Conservation (phyloP, 352 stramenopile species). For the Phytophthora fragariaefolia region DNA sequence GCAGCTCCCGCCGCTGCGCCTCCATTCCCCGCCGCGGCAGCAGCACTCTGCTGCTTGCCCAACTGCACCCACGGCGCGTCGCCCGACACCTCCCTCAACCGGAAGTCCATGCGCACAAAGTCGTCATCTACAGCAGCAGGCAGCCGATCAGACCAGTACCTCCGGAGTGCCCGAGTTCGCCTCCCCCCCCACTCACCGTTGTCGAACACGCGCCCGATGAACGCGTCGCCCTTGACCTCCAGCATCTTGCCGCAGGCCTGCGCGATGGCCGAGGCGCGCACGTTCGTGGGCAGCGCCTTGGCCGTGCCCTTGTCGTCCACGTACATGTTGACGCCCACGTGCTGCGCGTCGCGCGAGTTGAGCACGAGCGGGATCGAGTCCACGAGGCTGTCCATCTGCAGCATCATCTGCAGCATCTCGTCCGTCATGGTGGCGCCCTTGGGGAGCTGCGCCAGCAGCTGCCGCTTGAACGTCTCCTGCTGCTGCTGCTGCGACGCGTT, state of each 20-base stretch:
- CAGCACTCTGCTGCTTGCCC: slow-evolving; percentile 57
- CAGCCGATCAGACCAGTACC: background rate
- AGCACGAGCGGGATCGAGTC: slow-evolving; percentile 89
- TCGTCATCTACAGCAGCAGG: slow-evolving; percentile 84
- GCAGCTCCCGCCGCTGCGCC: slow-evolving; percentile 30
- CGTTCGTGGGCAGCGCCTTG: slow-evolving; percentile 81
- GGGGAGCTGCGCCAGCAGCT: slow-evolving; percentile 77
- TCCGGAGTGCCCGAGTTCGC: background rate
- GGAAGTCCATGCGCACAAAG: slow-evolving; percentile 86
- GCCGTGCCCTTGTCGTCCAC: slow-evolving; percentile 91
- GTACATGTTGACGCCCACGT: slow-evolving; percentile 91
- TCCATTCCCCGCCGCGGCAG: slow-evolving; percentile 34
- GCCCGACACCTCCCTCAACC: slow-evolving; percentile 64
- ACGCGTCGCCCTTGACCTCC: slow-evolving; percentile 87
- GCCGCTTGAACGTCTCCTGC: slow-evolving; percentile 83
- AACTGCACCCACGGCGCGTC: slow-evolving; percentile 75
- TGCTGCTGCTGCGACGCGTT: slow-evolving; percentile 53
- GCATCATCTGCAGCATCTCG: slow-evolving; percentile 87
- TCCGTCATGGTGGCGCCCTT: slow-evolving; percentile 66
- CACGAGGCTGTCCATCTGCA: slow-evolving; percentile 90
- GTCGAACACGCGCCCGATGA: slow-evolving; percentile 89
- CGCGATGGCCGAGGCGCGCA: slow-evolving; percentile 80
- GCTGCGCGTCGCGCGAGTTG: slow-evolving; percentile 71
- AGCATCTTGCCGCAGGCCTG: slow-evolving; percentile 85
- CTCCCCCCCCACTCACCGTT: slow-evolving; percentile 56